Conservation (phyloP, 768 basidiomycete genomes). For the Russula earlei region DNA sequence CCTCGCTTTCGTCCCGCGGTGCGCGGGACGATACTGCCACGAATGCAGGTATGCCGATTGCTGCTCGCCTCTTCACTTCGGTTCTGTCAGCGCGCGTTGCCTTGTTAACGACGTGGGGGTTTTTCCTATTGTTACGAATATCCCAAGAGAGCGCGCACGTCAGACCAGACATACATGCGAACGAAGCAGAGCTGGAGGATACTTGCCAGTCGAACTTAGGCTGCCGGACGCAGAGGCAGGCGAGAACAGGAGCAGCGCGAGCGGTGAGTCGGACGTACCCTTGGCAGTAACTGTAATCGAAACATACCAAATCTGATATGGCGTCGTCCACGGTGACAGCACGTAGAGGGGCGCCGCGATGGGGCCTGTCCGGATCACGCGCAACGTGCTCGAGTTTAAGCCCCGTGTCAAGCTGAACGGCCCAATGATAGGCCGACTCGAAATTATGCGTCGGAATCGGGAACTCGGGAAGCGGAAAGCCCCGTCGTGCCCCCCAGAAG, state of each 20-base stretch:
- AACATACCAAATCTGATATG: conserved; percentile 56
- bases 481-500: conserved; percentile 55
- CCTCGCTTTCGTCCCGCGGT: neutral
- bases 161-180: neutral
- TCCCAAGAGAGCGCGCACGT: neutral
- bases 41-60: conserved; percentile 37
- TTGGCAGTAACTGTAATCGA: neutral
- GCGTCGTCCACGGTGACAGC: conserved; percentile 56
- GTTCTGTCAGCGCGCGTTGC: conserved; percentile 28
- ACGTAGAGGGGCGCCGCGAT: conserved; percentile 44
- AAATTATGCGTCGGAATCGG: conserved; percentile 55
- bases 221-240: conserved; percentile 30
- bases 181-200: neutral
- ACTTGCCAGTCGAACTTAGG: conserved; percentile 61
- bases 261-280: neutral
- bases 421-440: conserved; percentile 20
- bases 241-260: neutral
- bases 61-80: conserved; percentile 30
- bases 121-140: conserved; percentile 19
- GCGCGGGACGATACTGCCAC: conserved; percentile 28
- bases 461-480: conserved; percentile 47
- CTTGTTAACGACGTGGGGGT: conserved; percentile 39
- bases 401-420: conserved; percentile 10
- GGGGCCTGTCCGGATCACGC: conserved; percentile 2
- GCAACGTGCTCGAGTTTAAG: conserved; percentile 1